Percentiles rank a stretch among this genome's conserved stretches.
Conservation (phyloP, 2,329 filamentous ascomycete species). For the Podosphaera fusca region DNA sequence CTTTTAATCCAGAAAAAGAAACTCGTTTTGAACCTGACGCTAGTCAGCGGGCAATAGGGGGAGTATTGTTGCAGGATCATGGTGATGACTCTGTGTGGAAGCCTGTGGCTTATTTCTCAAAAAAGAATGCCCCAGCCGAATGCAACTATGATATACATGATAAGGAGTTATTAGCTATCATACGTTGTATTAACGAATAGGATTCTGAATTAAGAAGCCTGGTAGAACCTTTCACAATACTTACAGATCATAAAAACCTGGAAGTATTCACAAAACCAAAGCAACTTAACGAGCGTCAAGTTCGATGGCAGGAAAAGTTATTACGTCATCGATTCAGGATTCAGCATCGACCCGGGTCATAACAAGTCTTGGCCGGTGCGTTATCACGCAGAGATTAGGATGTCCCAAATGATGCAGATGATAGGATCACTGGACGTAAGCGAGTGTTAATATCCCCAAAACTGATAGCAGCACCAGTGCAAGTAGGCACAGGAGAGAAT, state of each 20-base stretch:
- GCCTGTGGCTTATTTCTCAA: too few relatives aligned
- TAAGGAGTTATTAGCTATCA: slow-evolving; percentile 1
- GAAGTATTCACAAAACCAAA: neutral
- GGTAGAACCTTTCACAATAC: neutral
- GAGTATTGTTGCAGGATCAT: too few relatives aligned
- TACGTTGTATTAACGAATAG: neutral
- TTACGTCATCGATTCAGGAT: neutral
- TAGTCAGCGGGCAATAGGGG: too few relatives aligned
- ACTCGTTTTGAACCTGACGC: too few relatives aligned
- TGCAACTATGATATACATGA: slow-evolving; percentile 1
- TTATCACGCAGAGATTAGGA: neutral
- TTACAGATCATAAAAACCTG: neutral
- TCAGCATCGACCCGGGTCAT: neutral
- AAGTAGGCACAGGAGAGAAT: neutral
- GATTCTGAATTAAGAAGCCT: neutral
- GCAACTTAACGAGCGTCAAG: neutral
- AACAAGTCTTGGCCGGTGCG: neutral
- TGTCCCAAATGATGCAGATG: neutral
- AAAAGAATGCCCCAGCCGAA: too few relatives aligned
- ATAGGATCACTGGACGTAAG: neutral
- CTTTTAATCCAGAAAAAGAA: too few relatives aligned
- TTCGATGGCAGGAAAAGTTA: neutral
- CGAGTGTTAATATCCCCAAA: neutral
- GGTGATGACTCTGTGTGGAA: too few relatives aligned
- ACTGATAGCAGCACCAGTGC: neutral